Percentiles rank a stretch among this genome's conserved stretches.
phyloP scores from a whole-genome alignment of 495 filamentous ascomycete genomes.

The Daldinia vernicosa region DNA sequence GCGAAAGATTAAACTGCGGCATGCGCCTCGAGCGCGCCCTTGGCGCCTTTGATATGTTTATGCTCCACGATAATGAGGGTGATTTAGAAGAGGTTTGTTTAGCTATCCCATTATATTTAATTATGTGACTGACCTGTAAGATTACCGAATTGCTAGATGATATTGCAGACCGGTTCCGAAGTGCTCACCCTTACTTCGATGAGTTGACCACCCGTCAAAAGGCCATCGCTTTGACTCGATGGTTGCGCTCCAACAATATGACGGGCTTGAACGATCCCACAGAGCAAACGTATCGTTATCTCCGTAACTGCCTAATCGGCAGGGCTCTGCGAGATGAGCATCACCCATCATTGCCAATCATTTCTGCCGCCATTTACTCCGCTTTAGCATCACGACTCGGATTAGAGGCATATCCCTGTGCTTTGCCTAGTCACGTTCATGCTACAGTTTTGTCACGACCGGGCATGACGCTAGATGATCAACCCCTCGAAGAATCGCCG shows the following conservation, averaged over 20 bases:
- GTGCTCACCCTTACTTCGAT: conserved; percentile 59
- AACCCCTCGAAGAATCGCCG: conserved; percentile 36
- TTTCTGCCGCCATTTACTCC: conserved; percentile 69
- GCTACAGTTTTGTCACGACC: conserved; percentile 70
- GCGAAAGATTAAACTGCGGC: conserved; percentile 45
- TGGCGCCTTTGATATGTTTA: conserved; percentile 87
- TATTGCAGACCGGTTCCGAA: conserved; percentile 63
- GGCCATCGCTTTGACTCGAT: conserved; percentile 71
- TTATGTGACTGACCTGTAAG: conserved; percentile 45
- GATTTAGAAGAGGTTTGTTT: conserved; percentile 75
- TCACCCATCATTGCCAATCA: conserved; percentile 80
- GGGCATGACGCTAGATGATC: conserved; percentile 70
- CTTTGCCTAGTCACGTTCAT: conserved; percentile 82
- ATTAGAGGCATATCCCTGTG: conserved; percentile 75
- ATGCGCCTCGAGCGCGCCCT: conserved; percentile 75
- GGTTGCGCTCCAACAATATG: conserved; percentile 70
- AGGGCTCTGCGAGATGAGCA: conserved; percentile 71
- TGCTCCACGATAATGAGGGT: conserved; percentile 72
- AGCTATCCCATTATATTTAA: background rate
- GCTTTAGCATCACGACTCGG: conserved; percentile 64
- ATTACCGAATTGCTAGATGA: conserved; percentile 70
- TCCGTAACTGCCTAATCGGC: conserved; percentile 88
- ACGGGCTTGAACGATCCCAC: conserved; percentile 66
- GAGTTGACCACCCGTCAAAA: conserved; percentile 67
- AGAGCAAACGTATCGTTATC: conserved; percentile 72